Evolutionary conservation across 2,329 filamentous ascomycete genomes (phyloP), one percentile per base, ranked within the genome.

Genomic region (Fusarium drepaniforme): DNA sequence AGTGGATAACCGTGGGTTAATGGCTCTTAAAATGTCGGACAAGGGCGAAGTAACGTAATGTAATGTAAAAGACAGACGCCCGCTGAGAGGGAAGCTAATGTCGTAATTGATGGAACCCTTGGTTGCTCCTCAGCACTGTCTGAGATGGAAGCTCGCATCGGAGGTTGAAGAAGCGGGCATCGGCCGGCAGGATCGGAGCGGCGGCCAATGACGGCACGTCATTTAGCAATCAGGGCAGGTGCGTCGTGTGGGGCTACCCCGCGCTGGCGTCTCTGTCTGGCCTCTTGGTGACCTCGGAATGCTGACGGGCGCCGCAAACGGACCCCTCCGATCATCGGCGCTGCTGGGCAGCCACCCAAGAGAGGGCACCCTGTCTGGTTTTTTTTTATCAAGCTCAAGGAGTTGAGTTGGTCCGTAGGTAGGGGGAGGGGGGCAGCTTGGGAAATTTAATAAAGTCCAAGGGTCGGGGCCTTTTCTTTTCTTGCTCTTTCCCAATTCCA

Each of bases 301-400:
- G 77, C 75, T 77, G 75, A 71, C 61, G 69, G 71, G 49, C 49
- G 49, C 65, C 64, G 71, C 35, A 74, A 67, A 68, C 64, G 70
- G 70, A 74, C 58, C 63, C 64, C 79, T 81, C 79, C 79, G 79
- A 81, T 81, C 57, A 81, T 81, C 79, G 79, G 79, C 72, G 72
- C 35, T 35, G 38, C 42, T 25, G 30, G 28, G 23, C 33, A 35
- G 33, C 33, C 33, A 35, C 30, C 25, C 35, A 44, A n/a, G 23
- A 64, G 35, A 46, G 23, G 53, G 69, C 70, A 80, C 68, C 70
- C 58, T 61, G 70, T 53, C 53, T 51, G 46, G 46, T 57, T 57
- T 59, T 70, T 72, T 59, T 70, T 72, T 62, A 78, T 77, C 73
- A 78, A 80, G 78, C 73, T 79, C 57, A 67, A 76, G 42, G 65